Evolutionary conservation across 2,329 filamentous ascomycete species (phyloP), one percentile per base, ranked within the genome.

Genomic region (Purpureocillium lavendulum): DNA sequence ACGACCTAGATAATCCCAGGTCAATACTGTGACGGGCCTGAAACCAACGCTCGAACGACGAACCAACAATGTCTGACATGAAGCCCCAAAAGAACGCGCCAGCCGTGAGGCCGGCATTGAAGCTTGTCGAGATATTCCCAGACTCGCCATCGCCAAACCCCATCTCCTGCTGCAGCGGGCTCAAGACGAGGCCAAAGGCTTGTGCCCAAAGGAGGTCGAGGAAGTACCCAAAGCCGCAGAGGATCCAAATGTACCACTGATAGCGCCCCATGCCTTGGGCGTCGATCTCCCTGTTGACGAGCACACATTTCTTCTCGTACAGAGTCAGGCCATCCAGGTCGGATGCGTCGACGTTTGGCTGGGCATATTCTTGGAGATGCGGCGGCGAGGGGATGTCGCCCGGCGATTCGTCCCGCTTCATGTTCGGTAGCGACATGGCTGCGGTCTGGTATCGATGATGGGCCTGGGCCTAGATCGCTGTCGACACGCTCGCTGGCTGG

Each of bases 131-230:
- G n/a, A 78, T 69, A 35, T 73, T 73, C 1, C 62, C 62, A 2
- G 54, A 55, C 39, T 54, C 40, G 11, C 40, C 41, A 18, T 58
- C 40, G 0, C 42, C 68, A 40, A 79, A 76, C 1, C 71, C 72
- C 16, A 78, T 51, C 52, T 79, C 75, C 50, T 77, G 73, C 47
- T 75, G 62, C 40, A 79, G 51, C 7, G 73, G 69, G 9, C 66
- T 67, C 13, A 75, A 53, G 0, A 75, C 65, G 2, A 78, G 62
- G 10, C 72, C 72, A 48, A 78, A 75, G 0, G 70, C 74, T 45
- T 77, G 74, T 3, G 74, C 71, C 71, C 73, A 78, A 35, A 75
- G 59, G 17, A 77, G 54, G 46, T 78, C 75, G 30, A 78, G 60
- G 31, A 75, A 54, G 48, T 75, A 75, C 2, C 72, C 72, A 29